These are phyloP conservation scores for Ophiostoma piceae DNA, from an alignment of 2,329 filamentous ascomycete genomes.

Conservation along the genomic window DNA sequence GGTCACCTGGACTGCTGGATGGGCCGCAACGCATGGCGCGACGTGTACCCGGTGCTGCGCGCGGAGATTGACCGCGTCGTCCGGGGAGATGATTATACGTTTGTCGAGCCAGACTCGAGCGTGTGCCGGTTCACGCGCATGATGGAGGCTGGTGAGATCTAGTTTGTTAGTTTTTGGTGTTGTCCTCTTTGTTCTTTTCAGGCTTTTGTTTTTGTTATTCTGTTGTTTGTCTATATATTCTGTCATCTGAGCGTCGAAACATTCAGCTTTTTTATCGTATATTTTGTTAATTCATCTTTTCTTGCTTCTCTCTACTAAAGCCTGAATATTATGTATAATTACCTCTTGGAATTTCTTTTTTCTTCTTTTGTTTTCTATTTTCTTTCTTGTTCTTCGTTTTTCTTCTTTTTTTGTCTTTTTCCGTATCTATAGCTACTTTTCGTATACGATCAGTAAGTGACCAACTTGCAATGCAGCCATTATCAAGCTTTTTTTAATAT, in stretches of 20 bases:
- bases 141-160: slow-evolving; percentile 39
- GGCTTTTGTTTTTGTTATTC: background rate
- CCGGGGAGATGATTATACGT: slow-evolving; percentile 40
- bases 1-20: slow-evolving; percentile 60
- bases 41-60: slow-evolving; percentile 53
- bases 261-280: background rate
- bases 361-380: background rate
- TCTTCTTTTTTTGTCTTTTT: too few species aligned
- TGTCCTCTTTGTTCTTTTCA: background rate
- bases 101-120: slow-evolving; percentile 41
- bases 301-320: background rate
- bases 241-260: too few species aligned
- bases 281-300: background rate
- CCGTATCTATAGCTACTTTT: too few species aligned
- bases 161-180: background rate
- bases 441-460: too few species aligned
- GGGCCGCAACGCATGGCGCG: slow-evolving; percentile 53
- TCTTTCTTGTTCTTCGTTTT: background rate
- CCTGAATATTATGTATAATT: too few species aligned
- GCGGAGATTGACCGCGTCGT: slow-evolving; percentile 52
- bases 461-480: too few species aligned
- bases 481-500: too few species aligned
- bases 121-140: slow-evolving; percentile 40
- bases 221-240: too few species aligned
- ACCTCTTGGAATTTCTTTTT: background rate